Evolutionary conservation across 768 basidiomycete species (phyloP).

Genomic region (Neoboletus brunneissimus): DNA sequence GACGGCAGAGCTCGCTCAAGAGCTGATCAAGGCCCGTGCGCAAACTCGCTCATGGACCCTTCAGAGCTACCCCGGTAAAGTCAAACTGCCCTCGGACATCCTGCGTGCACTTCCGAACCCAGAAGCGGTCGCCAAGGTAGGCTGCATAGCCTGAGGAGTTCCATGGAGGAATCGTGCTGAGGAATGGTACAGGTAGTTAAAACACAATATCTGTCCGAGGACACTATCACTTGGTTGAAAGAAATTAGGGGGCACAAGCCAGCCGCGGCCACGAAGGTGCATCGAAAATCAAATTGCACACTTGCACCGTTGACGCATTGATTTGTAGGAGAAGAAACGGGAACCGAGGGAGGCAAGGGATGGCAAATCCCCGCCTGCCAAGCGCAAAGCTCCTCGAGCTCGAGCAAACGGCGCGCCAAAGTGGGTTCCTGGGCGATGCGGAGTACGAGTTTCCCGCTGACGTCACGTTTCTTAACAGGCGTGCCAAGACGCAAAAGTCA

Average conservation of each 20-base stretch:
- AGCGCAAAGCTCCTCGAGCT: constrained; percentile 49
- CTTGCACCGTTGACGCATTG: constrained; percentile 1
- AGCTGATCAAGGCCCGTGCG: constrained; percentile 71
- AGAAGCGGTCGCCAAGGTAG: constrained; percentile 64
- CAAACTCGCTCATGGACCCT: constrained; percentile 69
- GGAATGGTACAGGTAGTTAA: constrained; percentile 53
- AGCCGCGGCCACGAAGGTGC: constrained; percentile 28
- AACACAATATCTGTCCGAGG: constrained; percentile 64
- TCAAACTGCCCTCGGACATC: constrained; percentile 80
- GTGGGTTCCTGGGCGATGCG: constrained; percentile 13
- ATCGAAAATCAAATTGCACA: not conserved
- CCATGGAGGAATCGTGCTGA: not conserved
- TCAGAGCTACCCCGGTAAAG: constrained; percentile 74
- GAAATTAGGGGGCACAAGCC: constrained; percentile 44
- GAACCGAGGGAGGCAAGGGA: constrained; percentile 45
- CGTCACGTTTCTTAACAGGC: constrained; percentile 12
- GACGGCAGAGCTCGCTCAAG: constrained; percentile 85
- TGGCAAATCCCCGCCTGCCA: constrained; percentile 45
- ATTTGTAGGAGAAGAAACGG: constrained; percentile 37
- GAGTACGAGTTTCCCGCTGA: constrained; percentile 8
- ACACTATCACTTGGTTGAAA: constrained; percentile 54
- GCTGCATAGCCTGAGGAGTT: not conserved
- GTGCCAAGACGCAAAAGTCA: constrained; percentile 27
- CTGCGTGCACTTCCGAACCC: constrained; percentile 65
- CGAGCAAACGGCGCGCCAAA: constrained; percentile 28